Percentiles rank a stretch among this genome's conserved stretches.
These are phyloP conservation scores for Beta corolliflora DNA, from an alignment of 179 eudicot species.

Conservation along the genomic window DNA sequence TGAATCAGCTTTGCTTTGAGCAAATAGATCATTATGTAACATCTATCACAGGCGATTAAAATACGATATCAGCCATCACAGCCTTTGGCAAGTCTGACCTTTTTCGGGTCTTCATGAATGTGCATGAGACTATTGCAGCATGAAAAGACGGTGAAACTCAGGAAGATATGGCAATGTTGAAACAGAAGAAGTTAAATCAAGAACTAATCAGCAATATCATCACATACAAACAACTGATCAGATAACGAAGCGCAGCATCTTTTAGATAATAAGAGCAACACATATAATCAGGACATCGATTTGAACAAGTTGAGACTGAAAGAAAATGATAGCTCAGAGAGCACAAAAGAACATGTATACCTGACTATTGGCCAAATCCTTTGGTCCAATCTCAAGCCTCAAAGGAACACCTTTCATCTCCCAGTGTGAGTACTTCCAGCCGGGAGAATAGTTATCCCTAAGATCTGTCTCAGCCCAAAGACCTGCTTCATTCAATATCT, in stretches of 20 bases:
- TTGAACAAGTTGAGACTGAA: not conserved
- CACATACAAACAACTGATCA: not conserved
- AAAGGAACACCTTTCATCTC: conserved; percentile 99
- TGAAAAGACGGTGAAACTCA: not conserved
- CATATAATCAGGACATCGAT: not conserved
- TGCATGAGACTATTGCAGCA: not conserved
- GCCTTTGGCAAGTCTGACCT: not conserved
- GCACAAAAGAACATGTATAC: conserved; percentile 11
- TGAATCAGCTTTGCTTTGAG: not conserved
- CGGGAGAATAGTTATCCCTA: conserved; percentile 97
- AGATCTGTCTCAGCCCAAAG: conserved; percentile 80
- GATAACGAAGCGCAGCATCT: not conserved
- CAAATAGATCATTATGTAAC: not conserved
- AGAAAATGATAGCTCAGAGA: not conserved
- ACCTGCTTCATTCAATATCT: conserved; percentile 62
- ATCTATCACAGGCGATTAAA: no score
- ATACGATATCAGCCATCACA: not conserved
- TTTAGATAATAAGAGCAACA: not conserved
- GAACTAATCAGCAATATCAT: not conserved
- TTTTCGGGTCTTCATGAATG: not conserved
- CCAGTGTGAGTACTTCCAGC: conserved; percentile 99
- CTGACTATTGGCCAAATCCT: conserved; percentile 46
- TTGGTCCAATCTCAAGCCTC: conserved; percentile 67
- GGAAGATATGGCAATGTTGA: not conserved
- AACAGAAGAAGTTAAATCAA: not conserved